These are phyloP conservation scores for Casuarina equisetifolia DNA, from an alignment of 306 rosid species.

Conservation along the genomic window DNA sequence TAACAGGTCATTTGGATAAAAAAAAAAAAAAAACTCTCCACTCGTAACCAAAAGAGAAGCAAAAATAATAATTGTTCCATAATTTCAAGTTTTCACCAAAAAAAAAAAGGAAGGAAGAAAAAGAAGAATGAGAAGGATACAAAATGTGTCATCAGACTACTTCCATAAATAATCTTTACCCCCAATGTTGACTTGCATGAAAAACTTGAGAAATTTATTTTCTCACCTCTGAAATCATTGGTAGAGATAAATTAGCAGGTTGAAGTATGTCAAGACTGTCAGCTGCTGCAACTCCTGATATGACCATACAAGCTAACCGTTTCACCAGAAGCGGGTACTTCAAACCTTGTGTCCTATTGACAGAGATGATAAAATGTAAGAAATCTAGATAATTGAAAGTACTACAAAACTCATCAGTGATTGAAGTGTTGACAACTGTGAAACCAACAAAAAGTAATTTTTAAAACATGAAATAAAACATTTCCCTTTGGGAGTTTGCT, in stretches of 20 bases:
- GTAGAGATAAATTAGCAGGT: slow-evolving; percentile 68
- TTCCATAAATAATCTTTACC: neutral
- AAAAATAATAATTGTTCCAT: neutral
- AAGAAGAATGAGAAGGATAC: neutral
- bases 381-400: neutral
- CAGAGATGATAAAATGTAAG: slow-evolving; percentile 22
- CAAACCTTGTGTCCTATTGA: slow-evolving; percentile 60
- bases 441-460: neutral
- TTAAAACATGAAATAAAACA: no score
- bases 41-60: neutral
- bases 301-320: slow-evolving; percentile 90
- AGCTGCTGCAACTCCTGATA: slow-evolving; percentile 59
- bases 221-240: slow-evolving; percentile 59
- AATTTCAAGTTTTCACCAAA: neutral
- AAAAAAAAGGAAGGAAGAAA: neutral
- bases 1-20: neutral
- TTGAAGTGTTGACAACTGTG: neutral
- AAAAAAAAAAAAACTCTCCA: neutral
- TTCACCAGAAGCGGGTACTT: slow-evolving; percentile 85
- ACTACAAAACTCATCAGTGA: neutral
- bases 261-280: slow-evolving; percentile 85
- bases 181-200: neutral
- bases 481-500: no score
- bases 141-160: neutral
- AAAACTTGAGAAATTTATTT: neutral